These are phyloP conservation scores for Chimonanthus salicifolius DNA, from an alignment of 164 flowering plant species.

Conservation along the genomic window DNA sequence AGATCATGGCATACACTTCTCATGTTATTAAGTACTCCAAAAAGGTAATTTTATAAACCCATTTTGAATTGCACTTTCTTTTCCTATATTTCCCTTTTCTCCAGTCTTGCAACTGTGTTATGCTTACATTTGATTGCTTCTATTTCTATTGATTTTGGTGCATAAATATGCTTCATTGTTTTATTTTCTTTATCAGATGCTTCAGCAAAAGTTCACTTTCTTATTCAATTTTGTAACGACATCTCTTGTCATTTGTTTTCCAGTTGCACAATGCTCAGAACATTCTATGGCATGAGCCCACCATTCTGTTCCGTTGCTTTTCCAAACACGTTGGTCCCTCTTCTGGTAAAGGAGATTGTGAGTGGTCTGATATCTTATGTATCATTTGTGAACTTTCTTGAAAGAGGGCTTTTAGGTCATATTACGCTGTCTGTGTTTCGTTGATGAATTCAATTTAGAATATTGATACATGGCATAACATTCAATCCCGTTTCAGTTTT, in stretches of 20 bases:
- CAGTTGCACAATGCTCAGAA: constrained; percentile 1
- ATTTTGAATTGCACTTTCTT: background rate
- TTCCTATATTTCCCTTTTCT: background rate
- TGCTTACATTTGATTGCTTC: background rate
- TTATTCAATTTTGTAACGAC: background rate
- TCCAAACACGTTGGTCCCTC: constrained; percentile 3
- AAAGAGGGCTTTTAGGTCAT: too few relatives aligned
- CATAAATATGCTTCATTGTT: background rate
- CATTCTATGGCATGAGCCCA: background rate
- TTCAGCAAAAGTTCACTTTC: background rate
- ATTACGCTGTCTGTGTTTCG: too few relatives aligned
- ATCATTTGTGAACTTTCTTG: background rate
- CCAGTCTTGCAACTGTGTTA: background rate
- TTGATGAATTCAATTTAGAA: too few relatives aligned
- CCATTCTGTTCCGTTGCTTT: constrained; percentile 2
- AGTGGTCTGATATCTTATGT: background rate
- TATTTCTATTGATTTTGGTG: background rate
- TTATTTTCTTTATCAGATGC: background rate
- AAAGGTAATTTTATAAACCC: background rate
- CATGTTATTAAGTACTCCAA: background rate
- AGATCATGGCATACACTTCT: background rate
- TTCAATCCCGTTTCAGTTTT: too few relatives aligned
- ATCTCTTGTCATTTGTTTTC: background rate
- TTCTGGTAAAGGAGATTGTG: background rate
- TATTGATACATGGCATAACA: too few relatives aligned